These are phyloP conservation scores for Jaenimonas drosophilae DNA, from an alignment of 208 protist species.

Conservation along the genomic window DNA sequence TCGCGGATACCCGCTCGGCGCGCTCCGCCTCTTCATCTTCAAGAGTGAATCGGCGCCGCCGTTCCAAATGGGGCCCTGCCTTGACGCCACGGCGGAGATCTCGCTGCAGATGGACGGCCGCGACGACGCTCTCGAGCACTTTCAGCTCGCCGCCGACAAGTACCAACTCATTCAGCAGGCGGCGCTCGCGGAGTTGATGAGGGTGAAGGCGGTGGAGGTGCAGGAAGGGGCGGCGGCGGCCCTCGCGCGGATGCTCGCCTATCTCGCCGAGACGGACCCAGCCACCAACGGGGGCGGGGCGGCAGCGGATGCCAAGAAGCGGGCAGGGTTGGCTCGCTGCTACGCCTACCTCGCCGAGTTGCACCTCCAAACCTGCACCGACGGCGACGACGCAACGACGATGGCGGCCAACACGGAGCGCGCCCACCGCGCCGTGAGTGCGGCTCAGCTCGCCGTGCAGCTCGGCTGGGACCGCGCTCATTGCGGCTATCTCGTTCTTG, in stretches of 20 bases:
- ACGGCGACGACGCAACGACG: no score
- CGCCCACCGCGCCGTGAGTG: constrained; percentile 28
- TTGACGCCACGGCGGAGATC: constrained; percentile 77
- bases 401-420: constrained; percentile 5
- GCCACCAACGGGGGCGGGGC: constrained; percentile 16
- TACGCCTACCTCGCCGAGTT: constrained; percentile 71
- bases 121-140: constrained; percentile 80
- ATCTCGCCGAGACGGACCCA: constrained; percentile 33
- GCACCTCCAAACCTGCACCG: constrained; percentile 24
- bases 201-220: constrained; percentile 49
- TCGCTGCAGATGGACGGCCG: constrained; percentile 61
- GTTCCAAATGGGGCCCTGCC: constrained; percentile 75
- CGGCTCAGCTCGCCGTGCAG: constrained; percentile 29
- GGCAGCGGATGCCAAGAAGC: constrained; percentile 20
- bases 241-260: constrained; percentile 37
- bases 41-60: constrained; percentile 79
- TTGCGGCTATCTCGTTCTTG: constrained; percentile 35
- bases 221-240: constrained; percentile 38
- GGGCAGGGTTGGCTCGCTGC: constrained; percentile 40
- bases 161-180: constrained; percentile 77
- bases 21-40: constrained; percentile 83
- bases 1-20: constrained; percentile 76
- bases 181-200: constrained; percentile 69
- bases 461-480: constrained; percentile 71
- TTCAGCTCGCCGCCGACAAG: constrained; percentile 62